phyloP scores from a whole-genome alignment of 2,329 filamentous ascomycete genomes.

The Thyridium curvatum region DNA sequence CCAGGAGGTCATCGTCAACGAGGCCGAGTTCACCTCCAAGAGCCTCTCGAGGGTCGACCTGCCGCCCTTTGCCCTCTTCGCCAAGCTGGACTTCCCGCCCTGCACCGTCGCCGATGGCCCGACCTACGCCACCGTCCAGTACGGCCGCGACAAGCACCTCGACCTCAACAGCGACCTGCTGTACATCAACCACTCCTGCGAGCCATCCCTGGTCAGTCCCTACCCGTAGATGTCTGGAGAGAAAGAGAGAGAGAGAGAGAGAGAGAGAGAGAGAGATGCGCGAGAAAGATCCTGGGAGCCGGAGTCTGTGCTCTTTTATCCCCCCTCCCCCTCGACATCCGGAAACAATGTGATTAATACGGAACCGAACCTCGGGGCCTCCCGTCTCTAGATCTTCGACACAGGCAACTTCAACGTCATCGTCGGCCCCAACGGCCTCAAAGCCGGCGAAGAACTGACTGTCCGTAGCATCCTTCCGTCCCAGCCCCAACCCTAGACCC shows the following conservation, averaged over 20 bases:
- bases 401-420: slow-evolving; percentile 49
- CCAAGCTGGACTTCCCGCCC: slow-evolving; percentile 60
- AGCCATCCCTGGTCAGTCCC: slow-evolving; percentile 53
- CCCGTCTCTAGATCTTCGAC: slow-evolving; percentile 48
- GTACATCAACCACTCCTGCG: slow-evolving; percentile 64
- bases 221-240: no score
- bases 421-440: slow-evolving; percentile 49
- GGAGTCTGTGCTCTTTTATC: no score
- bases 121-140: slow-evolving; percentile 61
- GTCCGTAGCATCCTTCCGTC: slow-evolving; percentile 20
- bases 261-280: no score
- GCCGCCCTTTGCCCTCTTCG: slow-evolving; percentile 58
- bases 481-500: not conserved
- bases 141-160: slow-evolving; percentile 47
- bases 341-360: no score
- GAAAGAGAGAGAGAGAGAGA: no score
- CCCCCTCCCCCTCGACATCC: no score
- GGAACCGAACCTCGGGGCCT: no score
- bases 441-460: slow-evolving; percentile 51
- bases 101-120: slow-evolving; percentile 48
- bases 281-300: no score
- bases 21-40: slow-evolving; percentile 51
- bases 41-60: slow-evolving; percentile 49
- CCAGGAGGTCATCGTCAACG: slow-evolving; percentile 47
- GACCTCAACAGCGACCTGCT: slow-evolving; percentile 60